Conservation (phyloP, 345 rosid genomes). For the Brassica carinata region DNA sequence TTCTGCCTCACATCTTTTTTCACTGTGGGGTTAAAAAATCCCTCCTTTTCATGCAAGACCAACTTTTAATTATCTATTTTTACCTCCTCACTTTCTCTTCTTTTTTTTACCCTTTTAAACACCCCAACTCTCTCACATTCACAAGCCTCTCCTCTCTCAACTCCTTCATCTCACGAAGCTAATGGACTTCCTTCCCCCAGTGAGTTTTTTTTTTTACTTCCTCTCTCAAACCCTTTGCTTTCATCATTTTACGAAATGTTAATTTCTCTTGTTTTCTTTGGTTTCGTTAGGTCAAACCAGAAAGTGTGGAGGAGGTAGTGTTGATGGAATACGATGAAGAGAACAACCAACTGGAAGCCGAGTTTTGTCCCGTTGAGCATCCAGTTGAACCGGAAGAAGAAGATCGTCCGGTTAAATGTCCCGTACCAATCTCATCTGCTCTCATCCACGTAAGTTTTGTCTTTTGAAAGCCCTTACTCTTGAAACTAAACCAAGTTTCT, state of each 20-base stretch:
- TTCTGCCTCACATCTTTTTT: conserved; percentile 42
- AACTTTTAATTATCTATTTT: conserved; percentile 22
- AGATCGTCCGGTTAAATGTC: conserved; percentile 90
- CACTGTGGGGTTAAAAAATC: conserved; percentile 46
- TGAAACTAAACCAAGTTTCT: neutral
- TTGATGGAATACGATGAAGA: conserved; percentile 39
- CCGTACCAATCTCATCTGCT: conserved; percentile 64
- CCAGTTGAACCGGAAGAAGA: conserved; percentile 88
- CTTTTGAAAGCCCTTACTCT: neutral
- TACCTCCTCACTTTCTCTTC: conserved; percentile 14
- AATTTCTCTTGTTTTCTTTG: neutral
- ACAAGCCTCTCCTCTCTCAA: conserved; percentile 26
- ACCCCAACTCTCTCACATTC: conserved; percentile 25
- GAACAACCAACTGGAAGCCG: conserved; percentile 44
- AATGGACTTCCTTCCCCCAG: conserved; percentile 39
- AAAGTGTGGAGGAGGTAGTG: conserved; percentile 28
- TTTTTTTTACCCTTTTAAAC: conserved; percentile 27
- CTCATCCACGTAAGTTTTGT: conserved; percentile 51
- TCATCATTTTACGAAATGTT: neutral
- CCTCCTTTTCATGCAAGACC: conserved; percentile 41
- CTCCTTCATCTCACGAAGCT: conserved; percentile 30
- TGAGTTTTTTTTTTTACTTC: conserved; percentile 5
- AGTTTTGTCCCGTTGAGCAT: conserved; percentile 87
- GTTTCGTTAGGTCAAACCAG: conserved; percentile 26
- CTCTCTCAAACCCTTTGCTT: neutral